Evolutionary conservation across 345 rosid genomes (phyloP).

Genomic region (Bruguiera parviflora): DNA sequence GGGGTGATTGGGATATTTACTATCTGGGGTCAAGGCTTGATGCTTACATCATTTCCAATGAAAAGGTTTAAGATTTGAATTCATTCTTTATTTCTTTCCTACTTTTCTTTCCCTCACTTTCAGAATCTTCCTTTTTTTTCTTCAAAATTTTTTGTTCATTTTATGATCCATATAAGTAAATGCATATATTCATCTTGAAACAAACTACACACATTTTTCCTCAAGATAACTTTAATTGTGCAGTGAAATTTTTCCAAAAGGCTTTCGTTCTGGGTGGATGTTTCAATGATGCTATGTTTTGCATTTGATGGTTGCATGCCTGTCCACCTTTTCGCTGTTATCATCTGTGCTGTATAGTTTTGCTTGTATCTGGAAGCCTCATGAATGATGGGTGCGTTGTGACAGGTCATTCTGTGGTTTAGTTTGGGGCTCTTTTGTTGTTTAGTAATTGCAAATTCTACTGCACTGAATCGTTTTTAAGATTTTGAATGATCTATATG

Average conservation of each 20-base stretch:
- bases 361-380: conserved; percentile 24
- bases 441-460: background rate
- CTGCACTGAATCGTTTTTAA: background rate
- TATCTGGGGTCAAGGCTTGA: background rate
- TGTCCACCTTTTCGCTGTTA: conserved; percentile 31
- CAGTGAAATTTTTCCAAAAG: background rate
- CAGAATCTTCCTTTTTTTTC: background rate
- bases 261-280: background rate
- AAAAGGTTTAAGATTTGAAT: background rate
- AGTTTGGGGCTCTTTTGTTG: background rate
- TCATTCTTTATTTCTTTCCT: background rate
- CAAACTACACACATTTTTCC: background rate
- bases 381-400: no score
- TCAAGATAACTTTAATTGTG: background rate
- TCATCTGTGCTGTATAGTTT: conserved; percentile 3
- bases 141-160: background rate
- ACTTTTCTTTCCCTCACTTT: background rate
- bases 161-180: no score
- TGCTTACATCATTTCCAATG: background rate
- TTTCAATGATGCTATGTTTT: background rate
- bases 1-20: conserved; percentile 12
- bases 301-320: conserved; percentile 26
- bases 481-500: background rate
- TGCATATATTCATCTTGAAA: background rate
- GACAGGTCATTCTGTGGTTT: background rate